Base-by-base conservation (phyloP, 768 basidiomycete species). In the Boletus huronensis region DNA sequence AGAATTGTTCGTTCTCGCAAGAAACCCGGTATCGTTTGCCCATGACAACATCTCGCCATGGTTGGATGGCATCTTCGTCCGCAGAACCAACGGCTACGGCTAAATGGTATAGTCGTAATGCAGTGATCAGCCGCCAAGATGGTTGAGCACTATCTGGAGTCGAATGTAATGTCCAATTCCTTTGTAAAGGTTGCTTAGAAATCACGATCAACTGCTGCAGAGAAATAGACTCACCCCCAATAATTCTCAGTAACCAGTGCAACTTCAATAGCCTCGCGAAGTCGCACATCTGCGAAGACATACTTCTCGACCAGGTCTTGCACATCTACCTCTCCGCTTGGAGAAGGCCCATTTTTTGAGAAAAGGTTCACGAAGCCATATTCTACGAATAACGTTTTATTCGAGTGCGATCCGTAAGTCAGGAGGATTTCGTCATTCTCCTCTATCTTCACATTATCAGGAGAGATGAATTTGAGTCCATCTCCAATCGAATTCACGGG, bases 371-470 rank as follows among this genome's bases (percentile, higher is more conserved):
- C 79, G 67, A 98, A 98, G 0, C 95, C 96, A 70, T 98, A 98
- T 68, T 98, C 96, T 21, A 84, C 78, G 65, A 94, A 88, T 23
- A 98, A 69, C 3, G 80, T 85, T 39, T 80, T 77, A 58, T 93
- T 95, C 25, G 84, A 72, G 70, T 96, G 94, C 6, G 74, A 66
- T 0, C 93, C 94, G 61, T 98, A 98, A 47, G 79, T 80, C 54
- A 98, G 76, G 40, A 79, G 81, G 3, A 97, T 70, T 64, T 98
- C 89, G 28, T 87, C 79, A 16, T 81, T 83, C 43, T 72, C 58
- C 28, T 66, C 53, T 21, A 87, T 70, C 0, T 68, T 65, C 4
- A 58, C 54, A 25, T 76, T 67, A 21, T 74, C 66, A 3, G 83
- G 80, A 13, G 85, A 78, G 4, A 79, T 50, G 23, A 87, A 75